These are phyloP conservation scores for Calonectria pauciramosa DNA, from an alignment of 2,329 filamentous ascomycete genomes.

Conservation along the genomic window DNA sequence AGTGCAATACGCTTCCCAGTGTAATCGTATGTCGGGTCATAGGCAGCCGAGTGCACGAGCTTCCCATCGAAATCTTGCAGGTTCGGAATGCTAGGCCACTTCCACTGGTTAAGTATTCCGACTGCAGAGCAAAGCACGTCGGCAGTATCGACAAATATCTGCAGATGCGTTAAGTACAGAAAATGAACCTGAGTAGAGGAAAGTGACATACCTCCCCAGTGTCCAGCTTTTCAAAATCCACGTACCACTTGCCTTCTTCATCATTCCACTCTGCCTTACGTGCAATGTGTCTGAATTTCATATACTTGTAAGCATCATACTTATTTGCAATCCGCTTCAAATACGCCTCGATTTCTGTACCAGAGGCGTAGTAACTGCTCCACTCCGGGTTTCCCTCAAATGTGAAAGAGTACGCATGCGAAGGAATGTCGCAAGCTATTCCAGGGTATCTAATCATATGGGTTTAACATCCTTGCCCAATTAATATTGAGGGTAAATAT, in stretches of 20 bases:
- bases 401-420: conserved; percentile 74
- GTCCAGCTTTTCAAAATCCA: conserved; percentile 51
- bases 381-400: conserved; percentile 72
- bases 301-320: conserved; percentile 58
- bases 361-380: conserved; percentile 68
- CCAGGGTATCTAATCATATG: conserved; percentile 5
- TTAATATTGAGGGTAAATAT: background rate
- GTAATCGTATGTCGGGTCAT: conserved; percentile 49
- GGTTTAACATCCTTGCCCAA: background rate
- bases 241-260: conserved; percentile 53
- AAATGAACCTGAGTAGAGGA: background rate
- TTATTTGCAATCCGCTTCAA: conserved; percentile 61
- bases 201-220: background rate
- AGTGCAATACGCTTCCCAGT: conserved; percentile 47
- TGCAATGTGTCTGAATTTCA: conserved; percentile 60
- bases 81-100: conserved; percentile 61
- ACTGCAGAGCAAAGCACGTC: conserved; percentile 61
- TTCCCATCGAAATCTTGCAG: conserved; percentile 60
- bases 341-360: conserved; percentile 68
- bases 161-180: background rate
- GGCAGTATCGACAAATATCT: conserved; percentile 6
- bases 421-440: conserved; percentile 64
- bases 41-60: conserved; percentile 59
- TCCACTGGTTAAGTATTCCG: conserved; percentile 65
- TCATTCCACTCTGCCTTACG: conserved; percentile 36